phyloP scores from a whole-genome alignment of 768 basidiomycete genomes.

The Serendipita vermifera region DNA sequence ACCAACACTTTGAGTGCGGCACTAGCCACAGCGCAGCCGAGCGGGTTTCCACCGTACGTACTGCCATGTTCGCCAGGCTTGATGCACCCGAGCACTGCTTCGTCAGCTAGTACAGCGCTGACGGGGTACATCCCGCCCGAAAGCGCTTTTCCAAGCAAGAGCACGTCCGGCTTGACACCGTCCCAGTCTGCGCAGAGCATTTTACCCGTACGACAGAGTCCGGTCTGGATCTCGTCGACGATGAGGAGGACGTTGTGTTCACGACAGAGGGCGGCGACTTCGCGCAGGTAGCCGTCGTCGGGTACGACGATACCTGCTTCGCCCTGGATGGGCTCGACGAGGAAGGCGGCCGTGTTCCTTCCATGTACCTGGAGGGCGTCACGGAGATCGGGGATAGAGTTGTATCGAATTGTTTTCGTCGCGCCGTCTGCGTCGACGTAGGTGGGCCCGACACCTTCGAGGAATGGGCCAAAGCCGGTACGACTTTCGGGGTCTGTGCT shows the following conservation, averaged over 20 bases:
- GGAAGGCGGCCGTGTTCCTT: constrained; percentile 75
- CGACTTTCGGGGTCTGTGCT: constrained; percentile 89
- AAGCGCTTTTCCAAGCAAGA: constrained; percentile 90
- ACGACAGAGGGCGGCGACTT: constrained; percentile 73
- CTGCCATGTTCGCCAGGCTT: constrained; percentile 91
- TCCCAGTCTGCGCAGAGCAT: constrained; percentile 87
- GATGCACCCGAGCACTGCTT: constrained; percentile 89
- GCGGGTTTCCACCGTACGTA: constrained; percentile 95
- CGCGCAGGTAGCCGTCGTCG: constrained; percentile 66
- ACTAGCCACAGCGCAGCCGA: constrained; percentile 93
- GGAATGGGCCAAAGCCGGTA: constrained; percentile 81
- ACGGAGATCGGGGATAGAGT: constrained; percentile 69
- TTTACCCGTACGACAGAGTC: constrained; percentile 85
- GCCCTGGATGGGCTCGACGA: constrained; percentile 98
- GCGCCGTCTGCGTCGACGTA: constrained; percentile 42
- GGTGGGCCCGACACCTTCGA: constrained; percentile 70
- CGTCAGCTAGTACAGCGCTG: constrained; percentile 82
- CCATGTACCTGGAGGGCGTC: constrained; percentile 70
- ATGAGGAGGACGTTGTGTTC: constrained; percentile 91
- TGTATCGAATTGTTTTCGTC: constrained; percentile 60
- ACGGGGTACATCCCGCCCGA: constrained; percentile 98
- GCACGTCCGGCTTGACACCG: constrained; percentile 74
- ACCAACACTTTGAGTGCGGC: constrained; percentile 83
- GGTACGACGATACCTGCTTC: constrained; percentile 96
- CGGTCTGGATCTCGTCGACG: constrained; percentile 97